Evolutionary conservation across 768 basidiomycete genomes (phyloP), one percentile per base, ranked within the genome.

Genomic region (Imleria badia): DNA sequence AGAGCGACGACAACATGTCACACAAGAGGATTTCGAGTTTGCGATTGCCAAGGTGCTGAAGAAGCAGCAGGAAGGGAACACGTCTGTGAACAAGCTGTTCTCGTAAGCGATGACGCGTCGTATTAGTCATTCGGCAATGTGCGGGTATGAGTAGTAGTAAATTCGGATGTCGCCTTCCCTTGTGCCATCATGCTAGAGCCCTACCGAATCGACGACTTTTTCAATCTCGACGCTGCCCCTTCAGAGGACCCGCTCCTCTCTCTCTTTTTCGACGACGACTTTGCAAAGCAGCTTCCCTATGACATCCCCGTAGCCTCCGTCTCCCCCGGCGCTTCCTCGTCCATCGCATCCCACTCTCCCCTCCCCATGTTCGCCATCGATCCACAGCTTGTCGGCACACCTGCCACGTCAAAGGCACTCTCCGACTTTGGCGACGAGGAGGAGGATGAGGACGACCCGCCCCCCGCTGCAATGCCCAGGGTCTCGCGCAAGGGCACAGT

Each of bases 1-100:
- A 17, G 96, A 99, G 73, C 82, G 96, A 55, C 78, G 96, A 60
- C 95, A 97, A 60, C 95, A 98, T 70, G 96, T 98, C 47, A 97
- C 95, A 4, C 95, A 97, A 72, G 96, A 98, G 67, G 96, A 98
- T 67, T 98, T 98, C 66, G 97, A 98, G 78, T 94, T 98, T 76
- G 95, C 96, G 33, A 90, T 98, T 13, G 94, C 95, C 3, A 98
- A 97, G 82, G 93, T 92, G 10, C 75, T 96, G 65, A 98, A 97
- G 84, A 96, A 95, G 82, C 92, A 94, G 78, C 91, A 95, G 64
- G 94, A 97, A 62, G 88, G 86, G 15, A 95, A 95, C 70, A 97
- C 91, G 23, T 91, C 89, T 1, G 89, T 94, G 61, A 94, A 90
- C 80, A 98, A 96, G 78, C 73, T 98, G 51, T 98, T 97, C 79